These are phyloP conservation scores for Phaffomyces antillensis DNA, from an alignment of 805 yeast genomes.

Conservation along the genomic window DNA sequence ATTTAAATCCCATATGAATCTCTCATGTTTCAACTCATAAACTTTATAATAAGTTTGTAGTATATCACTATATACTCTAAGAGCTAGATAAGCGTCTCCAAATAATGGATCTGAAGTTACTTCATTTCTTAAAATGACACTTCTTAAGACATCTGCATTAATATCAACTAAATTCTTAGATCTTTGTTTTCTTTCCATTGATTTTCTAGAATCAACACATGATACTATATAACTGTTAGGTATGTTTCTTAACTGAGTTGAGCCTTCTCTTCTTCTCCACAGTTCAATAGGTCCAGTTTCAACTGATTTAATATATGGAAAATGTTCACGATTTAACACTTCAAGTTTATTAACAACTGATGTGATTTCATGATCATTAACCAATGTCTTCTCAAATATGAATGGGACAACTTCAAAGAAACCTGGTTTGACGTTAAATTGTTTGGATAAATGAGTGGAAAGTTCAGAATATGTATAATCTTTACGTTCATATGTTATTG, in stretches of 20 bases:
- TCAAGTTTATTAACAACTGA: conserved; percentile 6
- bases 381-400: conserved; percentile 1
- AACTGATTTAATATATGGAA: background rate
- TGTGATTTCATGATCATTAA: conserved; percentile 1
- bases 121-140: conserved; percentile 6
- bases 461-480: conserved; percentile 5
- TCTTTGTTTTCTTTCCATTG: background rate
- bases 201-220: conserved; percentile 4
- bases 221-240: conserved; percentile 2
- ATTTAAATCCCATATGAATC: background rate
- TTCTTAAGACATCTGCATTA: conserved; percentile 9
- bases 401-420: conserved; percentile 14
- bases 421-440: conserved; percentile 1
- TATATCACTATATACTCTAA: background rate
- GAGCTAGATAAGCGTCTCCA: conserved; percentile 1
- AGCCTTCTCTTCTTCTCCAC: background rate
- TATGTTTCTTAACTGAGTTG: conserved; percentile 1
- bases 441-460: conserved; percentile 1
- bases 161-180: background rate
- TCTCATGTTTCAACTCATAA: background rate
- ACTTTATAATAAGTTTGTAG: background rate
- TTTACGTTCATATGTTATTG: conserved; percentile 5
- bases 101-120: conserved; percentile 1
- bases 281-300: background rate
- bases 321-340: conserved; percentile 3